A percentile compares a stretch with the other conserved stretches of the same genome.
These are phyloP conservation scores for Tricholoma saponaceum DNA, from an alignment of 768 basidiomycete genomes.

Conservation along the genomic window DNA sequence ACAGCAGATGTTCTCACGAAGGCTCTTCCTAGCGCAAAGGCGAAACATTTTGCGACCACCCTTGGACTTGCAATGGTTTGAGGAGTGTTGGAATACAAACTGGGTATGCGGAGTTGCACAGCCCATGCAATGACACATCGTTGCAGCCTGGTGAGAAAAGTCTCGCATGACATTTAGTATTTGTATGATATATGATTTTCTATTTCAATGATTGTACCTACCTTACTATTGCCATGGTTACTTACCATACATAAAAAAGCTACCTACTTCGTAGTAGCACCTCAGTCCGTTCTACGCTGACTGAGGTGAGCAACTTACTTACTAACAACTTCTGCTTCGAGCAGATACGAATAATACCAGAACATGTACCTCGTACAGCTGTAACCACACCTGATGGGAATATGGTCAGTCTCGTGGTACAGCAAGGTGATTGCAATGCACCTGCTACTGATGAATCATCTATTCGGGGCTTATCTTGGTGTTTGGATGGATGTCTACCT, in stretches of 20 bases:
- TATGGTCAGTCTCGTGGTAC: conserved; percentile 36
- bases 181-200: no score
- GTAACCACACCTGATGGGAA: conserved; percentile 39
- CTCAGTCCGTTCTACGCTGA: no score
- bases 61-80: neutral
- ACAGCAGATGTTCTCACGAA: neutral
- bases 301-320: no score
- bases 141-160: no score
- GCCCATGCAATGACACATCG: no score
- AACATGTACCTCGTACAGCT: conserved; percentile 21
- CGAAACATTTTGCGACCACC: neutral
- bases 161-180: no score
- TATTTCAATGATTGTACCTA: no score
- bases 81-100: neutral
- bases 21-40: neutral
- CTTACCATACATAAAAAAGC: no score
- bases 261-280: no score
- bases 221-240: no score
- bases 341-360: conserved; percentile 26
- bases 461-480: conserved; percentile 31
- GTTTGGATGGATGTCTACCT: conserved; percentile 25
- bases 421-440: conserved; percentile 28
- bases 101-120: no score
- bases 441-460: conserved; percentile 33
- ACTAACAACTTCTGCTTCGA: no score